Base-by-base conservation (phyloP, 177 flowering plant genomes). In the Telopea speciosissima region DNA sequence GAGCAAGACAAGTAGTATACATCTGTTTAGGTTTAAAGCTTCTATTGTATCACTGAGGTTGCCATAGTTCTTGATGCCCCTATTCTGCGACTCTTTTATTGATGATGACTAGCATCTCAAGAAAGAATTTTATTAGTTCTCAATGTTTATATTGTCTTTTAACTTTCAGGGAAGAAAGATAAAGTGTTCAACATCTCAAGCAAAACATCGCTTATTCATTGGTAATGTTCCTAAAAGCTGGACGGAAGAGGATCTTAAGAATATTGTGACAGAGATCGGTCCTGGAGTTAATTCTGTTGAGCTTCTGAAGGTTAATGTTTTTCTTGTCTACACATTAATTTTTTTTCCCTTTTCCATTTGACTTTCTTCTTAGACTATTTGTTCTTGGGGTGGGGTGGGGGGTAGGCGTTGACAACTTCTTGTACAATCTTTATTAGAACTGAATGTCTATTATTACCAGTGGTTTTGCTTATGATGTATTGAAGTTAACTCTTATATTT, bases 151-250 rank as follows among this genome's bases (percentile, higher is more conserved):
- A 60, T 23, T 0, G 17, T 26, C 22, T 24, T 56, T 63, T 19
- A 36, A 69, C 33, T 74, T 26, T 72, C 81, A 93, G 99, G 97
- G 97, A 62, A 88, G 76, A 79, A 93, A 76, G 80, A 61, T 96
- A 26, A 93, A 78, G 68, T 91, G 97, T 80, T 96, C 99, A 31
- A 68, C 95, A 59, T 83, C 99, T 72, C 96, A 91, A 86, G 95
- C 90, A 67, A 96, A 93, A 73, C 84, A 96, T 81, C 84, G 89
- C 66, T 79, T 96, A 69, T 96, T 96, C 71, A 86, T 96, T 74
- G 98, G 99, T 73, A 96, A 93, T 84, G 76, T 96, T 79, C 99
- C 98, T 8, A 88, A 83, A 76, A 82, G 69, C 75, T 93, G 96
- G 98, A 84, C 74, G 65, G 92, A 85, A 79, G 88, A 83, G 58